Base-by-base conservation (phyloP, 148 eudicot genomes). In the Cornus florida region DNA sequence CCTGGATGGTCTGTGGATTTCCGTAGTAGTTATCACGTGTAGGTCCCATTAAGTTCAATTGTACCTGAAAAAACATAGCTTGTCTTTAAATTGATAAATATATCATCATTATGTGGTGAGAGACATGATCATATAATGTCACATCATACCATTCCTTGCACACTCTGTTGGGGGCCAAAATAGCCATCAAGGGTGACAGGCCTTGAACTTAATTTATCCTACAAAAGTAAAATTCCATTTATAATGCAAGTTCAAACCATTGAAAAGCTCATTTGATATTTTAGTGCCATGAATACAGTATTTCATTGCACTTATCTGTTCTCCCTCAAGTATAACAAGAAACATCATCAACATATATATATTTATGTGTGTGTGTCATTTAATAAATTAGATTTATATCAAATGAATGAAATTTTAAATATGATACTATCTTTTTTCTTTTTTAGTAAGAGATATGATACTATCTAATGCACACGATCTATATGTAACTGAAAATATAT, bases 41-140 rank as follows among this genome's bases (percentile, higher is more conserved):
- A 41, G 99, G 95, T 77, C 86, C 98, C 98, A 96, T 91, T 86
- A 96, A 85, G 82, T 96, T 92, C 85, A 96, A 85, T 76, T 93
- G 98, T 72, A 92, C 92, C 97, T 88, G 81, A 69, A 82, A 82
- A 80, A 81, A n/a, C 66, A 76, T 75, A 74, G 33, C 59, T 32
- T 13, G 69, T 5, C 77, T 39, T 65, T 43, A 38, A 38, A 74
- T 70, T 46, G 22, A 5, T 19, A 38, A 38, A 5, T 24, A 76
- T 20, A 3, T 19, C 28, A 3, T 13, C n/a, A 38, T 23, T 60
- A 48, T 6, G 19, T 28, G 67, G 23, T 0, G 16, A 38, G 48
- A 46, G 31, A 50, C 69, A 67, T 23, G 60, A 83, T 14, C 32
- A 22, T 59, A 43, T 57, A 43, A 76, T 56, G 70, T 62, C 75